Percentiles rank a stretch among this genome's conserved stretches.
These are phyloP conservation scores for Phylloporus sp. DNA, from an alignment of 768 basidiomycete species.

Conservation along the genomic window DNA sequence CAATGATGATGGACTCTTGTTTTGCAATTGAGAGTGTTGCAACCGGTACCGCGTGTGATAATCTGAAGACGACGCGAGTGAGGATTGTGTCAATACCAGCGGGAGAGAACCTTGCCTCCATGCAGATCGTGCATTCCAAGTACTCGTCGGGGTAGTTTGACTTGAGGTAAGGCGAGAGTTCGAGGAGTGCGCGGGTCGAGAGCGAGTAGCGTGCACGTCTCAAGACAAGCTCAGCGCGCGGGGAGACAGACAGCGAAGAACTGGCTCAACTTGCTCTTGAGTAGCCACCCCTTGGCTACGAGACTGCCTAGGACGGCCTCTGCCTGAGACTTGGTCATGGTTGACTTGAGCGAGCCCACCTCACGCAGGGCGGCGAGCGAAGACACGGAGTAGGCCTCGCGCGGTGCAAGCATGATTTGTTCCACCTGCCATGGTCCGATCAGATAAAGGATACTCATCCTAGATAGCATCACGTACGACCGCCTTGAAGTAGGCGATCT, in stretches of 20 bases:
- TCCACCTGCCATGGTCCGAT: constrained; percentile 57
- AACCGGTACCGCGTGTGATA: constrained; percentile 65
- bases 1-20: constrained; percentile 63
- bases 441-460: background rate
- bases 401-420: constrained; percentile 80
- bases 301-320: constrained; percentile 73
- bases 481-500: constrained; percentile 83
- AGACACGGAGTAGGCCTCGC: constrained; percentile 70
- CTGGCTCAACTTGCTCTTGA: constrained; percentile 64
- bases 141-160: constrained; percentile 68
- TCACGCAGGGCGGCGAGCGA: constrained; percentile 76
- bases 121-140: constrained; percentile 70
- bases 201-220: constrained; percentile 73
- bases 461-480: constrained; percentile 48
- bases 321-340: constrained; percentile 72
- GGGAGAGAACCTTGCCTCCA: constrained; percentile 45
- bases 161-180: constrained; percentile 71
- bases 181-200: constrained; percentile 68
- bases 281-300: constrained; percentile 77
- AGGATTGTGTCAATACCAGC: background rate
- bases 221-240: constrained; percentile 7
- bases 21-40: constrained; percentile 59
- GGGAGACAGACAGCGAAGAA: background rate
- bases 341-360: constrained; percentile 52
- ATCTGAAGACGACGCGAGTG: constrained; percentile 39